Evolutionary conservation across 2,329 filamentous ascomycete genomes (phyloP), one percentile per base, ranked within the genome.

Genomic region (Calonectria naviculata): DNA sequence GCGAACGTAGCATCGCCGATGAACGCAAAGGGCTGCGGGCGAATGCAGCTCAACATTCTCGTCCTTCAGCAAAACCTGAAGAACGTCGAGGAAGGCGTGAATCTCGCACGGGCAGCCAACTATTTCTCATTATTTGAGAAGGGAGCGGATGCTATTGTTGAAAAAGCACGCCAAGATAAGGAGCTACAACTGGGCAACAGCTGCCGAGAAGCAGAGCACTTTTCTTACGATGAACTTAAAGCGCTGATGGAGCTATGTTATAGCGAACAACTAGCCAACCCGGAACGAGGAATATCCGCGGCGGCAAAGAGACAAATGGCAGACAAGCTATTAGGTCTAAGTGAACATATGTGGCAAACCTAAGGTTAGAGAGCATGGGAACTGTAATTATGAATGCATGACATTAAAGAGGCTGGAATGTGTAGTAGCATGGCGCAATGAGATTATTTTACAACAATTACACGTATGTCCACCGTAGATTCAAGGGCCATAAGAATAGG

Each of bases 41-140:
- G 95, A 42, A 95, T 99, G 90, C 93, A 95, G 81, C 90, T 98
- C 78, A 98, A 99, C 81, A 95, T 98, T 60, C 89, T 98, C 28
- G 97, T 99, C 46, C 87, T 99, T 63, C 96, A 98, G 84, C 97
- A 99, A 81, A 98, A 98, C 78, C 90, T 99, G 67, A 98, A 98
- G 85, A 97, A 97, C 75, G 92, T 99, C 65, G 95, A 97, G 82
- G 87, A 90, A 2, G 89, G 89, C 10, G 92, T 94, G 4, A 88
- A 89, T 68, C 86, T 96, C 31, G 86, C 87, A 5, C 85, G 90
- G 41, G 90, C 92, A 1, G 88, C 90, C 24, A 88, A 89, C 70
- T 96, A 93, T 84, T 95, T 92, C 79, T 87, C 89, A 24, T 82
- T 96, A 42, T 95, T 94, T 78, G 88, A 89, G 49, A 84, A 86